phyloP scores from a whole-genome alignment of 78 protist genomes.

The Pirum gemmata region DNA sequence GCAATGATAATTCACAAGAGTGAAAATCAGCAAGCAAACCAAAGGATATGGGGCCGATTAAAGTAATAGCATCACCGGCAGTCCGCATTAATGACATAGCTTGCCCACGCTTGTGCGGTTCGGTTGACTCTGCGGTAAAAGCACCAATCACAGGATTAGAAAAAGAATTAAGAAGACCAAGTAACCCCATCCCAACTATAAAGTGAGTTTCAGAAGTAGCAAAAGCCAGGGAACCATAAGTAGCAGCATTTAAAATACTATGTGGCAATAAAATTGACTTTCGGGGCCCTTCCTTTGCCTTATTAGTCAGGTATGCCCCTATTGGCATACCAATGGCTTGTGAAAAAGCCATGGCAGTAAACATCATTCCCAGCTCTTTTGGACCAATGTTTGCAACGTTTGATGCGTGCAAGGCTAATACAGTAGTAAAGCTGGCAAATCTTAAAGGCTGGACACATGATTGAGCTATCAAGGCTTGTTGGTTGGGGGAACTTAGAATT shows the following conservation, averaged over 20 bases:
- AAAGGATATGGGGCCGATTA: not conserved
- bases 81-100: not conserved
- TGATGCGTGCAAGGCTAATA: not conserved
- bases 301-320: no score
- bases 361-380: not conserved
- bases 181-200: not conserved
- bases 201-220: not conserved
- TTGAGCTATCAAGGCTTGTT: not conserved
- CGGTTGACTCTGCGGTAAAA: not conserved
- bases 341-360: not conserved
- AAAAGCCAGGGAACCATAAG: no score
- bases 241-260: no score
- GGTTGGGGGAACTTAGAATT: not conserved
- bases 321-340: not conserved
- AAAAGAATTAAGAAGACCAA: not conserved
- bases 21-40: not conserved
- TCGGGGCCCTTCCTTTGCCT: no score
- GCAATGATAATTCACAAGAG: not conserved
- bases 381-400: not conserved
- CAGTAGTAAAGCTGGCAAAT: not conserved
- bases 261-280: no score
- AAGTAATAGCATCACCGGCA: not conserved
- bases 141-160: not conserved
- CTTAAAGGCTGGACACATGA: not conserved
- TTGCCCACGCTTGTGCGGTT: not conserved